These are phyloP conservation scores for Komagataella populi DNA, from an alignment of 805 yeast genomes.

Conservation along the genomic window DNA sequence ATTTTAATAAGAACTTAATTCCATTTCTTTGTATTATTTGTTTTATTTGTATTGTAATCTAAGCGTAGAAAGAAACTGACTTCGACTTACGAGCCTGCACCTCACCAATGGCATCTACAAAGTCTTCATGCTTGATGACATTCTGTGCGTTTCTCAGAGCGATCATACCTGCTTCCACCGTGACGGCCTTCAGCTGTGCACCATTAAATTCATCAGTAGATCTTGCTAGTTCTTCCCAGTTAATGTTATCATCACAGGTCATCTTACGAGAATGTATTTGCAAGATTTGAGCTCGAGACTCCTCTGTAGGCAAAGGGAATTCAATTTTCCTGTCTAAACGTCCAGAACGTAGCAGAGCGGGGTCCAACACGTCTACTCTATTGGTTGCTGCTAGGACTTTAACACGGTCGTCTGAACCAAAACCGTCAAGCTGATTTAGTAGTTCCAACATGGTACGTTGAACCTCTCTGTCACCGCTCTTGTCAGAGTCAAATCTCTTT, in stretches of 20 bases:
- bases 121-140: constrained; percentile 90
- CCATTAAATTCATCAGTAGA: constrained; percentile 98
- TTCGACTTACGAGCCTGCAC: constrained; percentile 96
- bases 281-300: constrained; percentile 90
- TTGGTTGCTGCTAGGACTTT: constrained; percentile 97
- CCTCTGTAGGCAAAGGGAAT: constrained; percentile 95
- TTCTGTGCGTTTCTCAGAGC: constrained; percentile 92
- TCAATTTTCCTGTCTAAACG: constrained; percentile 96
- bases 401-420: constrained; percentile 93
- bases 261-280: constrained; percentile 96
- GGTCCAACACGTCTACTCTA: constrained; percentile 95
- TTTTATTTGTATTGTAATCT: constrained; percentile 8
- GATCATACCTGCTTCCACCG: constrained; percentile 99
- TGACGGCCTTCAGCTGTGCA: constrained; percentile 96
- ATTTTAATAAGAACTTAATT: constrained; percentile 7
- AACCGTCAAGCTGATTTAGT: constrained; percentile 94
- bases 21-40: background rate
- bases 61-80: constrained; percentile 93
- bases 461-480: constrained; percentile 96
- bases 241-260: constrained; percentile 82
- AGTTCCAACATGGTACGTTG: constrained; percentile 99
- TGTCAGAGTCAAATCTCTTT: constrained; percentile 92
- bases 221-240: constrained; percentile 97
- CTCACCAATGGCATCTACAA: constrained; percentile 95
- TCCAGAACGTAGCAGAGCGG: constrained; percentile 96